A percentile compares a stretch with the other conserved stretches of the same genome.
phyloP scores from a whole-genome alignment of 2,329 filamentous ascomycete species.

The Cordyceps cateniannulata region DNA sequence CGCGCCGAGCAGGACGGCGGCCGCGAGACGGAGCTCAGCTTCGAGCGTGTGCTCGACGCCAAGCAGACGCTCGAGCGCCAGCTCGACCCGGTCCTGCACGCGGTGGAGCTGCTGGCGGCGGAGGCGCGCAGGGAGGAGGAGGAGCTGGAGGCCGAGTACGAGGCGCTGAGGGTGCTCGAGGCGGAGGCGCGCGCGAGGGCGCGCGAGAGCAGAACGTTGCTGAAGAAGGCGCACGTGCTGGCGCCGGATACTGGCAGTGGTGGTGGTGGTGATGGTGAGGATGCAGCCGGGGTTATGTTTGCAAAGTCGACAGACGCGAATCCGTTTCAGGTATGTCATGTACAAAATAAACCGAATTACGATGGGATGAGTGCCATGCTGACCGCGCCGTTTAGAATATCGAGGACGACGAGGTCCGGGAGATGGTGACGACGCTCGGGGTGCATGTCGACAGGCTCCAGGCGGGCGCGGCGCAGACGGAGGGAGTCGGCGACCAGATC shows the following conservation, averaged over 20 bases:
- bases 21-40: conserved; percentile 56
- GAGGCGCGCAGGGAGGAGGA: conserved; percentile 52
- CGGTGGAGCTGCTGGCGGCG: conserved; percentile 51
- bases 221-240: conserved; percentile 44
- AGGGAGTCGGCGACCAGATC: conserved; percentile 44
- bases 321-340: conserved; percentile 26
- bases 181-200: conserved; percentile 50
- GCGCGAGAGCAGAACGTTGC: conserved; percentile 41
- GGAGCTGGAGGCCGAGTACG: conserved; percentile 50
- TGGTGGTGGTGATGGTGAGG: background rate
- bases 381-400: conserved; percentile 25
- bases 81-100: conserved; percentile 57
- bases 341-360: too few species aligned
- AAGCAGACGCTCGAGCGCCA: conserved; percentile 49
- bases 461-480: conserved; percentile 47
- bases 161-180: conserved; percentile 43
- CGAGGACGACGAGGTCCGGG: conserved; percentile 36
- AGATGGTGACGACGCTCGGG: conserved; percentile 41
- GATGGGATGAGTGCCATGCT: background rate
- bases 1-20: conserved; percentile 31
- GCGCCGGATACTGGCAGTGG: conserved; percentile 31
- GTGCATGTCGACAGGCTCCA: conserved; percentile 52
- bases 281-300: conserved; percentile 15
- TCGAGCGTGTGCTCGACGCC: conserved; percentile 47
- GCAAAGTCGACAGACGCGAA: conserved; percentile 8